Evolutionary conservation across 1,284 basidiomycete genomes (phyloP), one percentile per base, ranked within the genome.

Genomic region (Fomes fomentarius): DNA sequence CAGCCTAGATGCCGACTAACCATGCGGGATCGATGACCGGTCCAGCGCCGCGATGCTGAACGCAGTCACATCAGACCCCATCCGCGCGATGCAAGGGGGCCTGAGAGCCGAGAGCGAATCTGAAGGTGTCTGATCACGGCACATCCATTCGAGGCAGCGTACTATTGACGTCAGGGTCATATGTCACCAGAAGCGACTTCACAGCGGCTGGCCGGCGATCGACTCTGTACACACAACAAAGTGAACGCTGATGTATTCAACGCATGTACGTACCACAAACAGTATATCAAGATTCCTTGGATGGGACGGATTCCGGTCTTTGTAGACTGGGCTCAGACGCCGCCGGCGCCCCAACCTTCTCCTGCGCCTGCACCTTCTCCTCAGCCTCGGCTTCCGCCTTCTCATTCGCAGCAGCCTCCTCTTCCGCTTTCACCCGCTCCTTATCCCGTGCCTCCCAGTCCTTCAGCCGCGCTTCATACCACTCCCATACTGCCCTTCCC

Each of bases 401-500:
- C 42, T 47, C 51, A 44, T 39, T 46, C 12, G 56, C 56, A 6
- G 51, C 53, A 2, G 47, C 47, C 25, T 52, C 54, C 37, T 55
- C 58, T 21, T 61, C 55, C 8, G 52, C 56, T 51, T 65, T 61
- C 8, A 55, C 55, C 10, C 45, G 50, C 42, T 54, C 59, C 33
- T 56, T 52, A 34, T 63, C 63, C 26, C 34, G 46, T 33, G 57
- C 62, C 63, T 87, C 84, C 87, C 87, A 89, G 35, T 67, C 70
- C 69, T 84, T 87, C 63, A 89, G 65, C 33, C 77, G 80, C 25
- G 63, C 73, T 67, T 90, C 89, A 61, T 85, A 87, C 48, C 77
- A 77, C 72, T 92, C 89, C 89, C 89, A 91, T 1, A 91, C 81
- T 11, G 79, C 67, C 58, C 85, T 72, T 4, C 89, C 89, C 19